Conservation (phyloP, 768 basidiomycete genomes). For the Termitomyces eurrhizus region DNA sequence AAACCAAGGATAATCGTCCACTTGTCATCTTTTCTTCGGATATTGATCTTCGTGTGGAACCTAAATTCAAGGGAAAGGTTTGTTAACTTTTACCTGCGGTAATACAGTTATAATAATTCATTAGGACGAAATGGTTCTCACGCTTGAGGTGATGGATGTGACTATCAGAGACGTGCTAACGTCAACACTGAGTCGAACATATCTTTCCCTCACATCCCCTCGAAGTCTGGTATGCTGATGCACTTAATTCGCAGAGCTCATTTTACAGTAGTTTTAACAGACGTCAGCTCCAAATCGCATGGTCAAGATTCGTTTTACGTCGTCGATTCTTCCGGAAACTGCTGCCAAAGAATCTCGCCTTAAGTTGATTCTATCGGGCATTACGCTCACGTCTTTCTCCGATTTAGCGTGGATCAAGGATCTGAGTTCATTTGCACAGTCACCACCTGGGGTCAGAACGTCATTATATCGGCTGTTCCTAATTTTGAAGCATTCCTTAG, state of each 20-base stretch:
- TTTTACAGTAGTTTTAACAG: slow-evolving; percentile 26
- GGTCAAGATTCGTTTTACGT: slow-evolving; percentile 64
- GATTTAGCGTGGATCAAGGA: slow-evolving; percentile 63
- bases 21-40: slow-evolving; percentile 62
- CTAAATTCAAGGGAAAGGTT: slow-evolving; percentile 68
- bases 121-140: slow-evolving; percentile 70
- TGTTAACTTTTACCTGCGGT: neutral
- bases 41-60: slow-evolving; percentile 57
- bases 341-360: slow-evolving; percentile 77
- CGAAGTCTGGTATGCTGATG: slow-evolving; percentile 49
- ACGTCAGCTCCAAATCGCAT: slow-evolving; percentile 43
- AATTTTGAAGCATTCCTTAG: slow-evolving; percentile 24
- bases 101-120: slow-evolving; percentile 4
- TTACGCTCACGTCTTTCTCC: slow-evolving; percentile 59
- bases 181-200: slow-evolving; percentile 29
- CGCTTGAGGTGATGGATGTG: slow-evolving; percentile 59
- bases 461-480: neutral
- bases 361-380: slow-evolving; percentile 56
- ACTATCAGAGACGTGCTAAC: slow-evolving; percentile 45
- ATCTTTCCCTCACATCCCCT: slow-evolving; percentile 55
- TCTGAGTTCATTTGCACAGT: slow-evolving; percentile 61
- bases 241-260: neutral
- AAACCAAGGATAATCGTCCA: slow-evolving; percentile 29
- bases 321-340: slow-evolving; percentile 54
- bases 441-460: slow-evolving; percentile 80